Evolutionary conservation across 2,329 filamentous ascomycete genomes (phyloP).

Genomic region (Ophiocordyceps camponoti-floridani): DNA sequence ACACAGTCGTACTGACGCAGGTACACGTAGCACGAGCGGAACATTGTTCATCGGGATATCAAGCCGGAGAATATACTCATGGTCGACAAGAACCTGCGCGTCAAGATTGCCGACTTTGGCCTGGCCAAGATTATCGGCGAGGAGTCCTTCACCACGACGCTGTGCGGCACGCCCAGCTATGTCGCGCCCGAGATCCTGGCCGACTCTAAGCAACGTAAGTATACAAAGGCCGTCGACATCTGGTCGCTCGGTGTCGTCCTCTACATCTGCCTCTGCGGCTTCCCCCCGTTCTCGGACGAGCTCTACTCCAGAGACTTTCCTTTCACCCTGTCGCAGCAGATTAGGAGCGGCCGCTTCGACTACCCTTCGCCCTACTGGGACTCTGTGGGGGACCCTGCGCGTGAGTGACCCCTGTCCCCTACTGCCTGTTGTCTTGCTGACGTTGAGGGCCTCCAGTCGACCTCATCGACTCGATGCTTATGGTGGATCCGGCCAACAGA

Average conservation of each 20-base stretch:
- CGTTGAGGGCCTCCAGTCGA: slow-evolving; percentile 31
- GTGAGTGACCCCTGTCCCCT: slow-evolving; percentile 18
- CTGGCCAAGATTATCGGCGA: slow-evolving; percentile 97
- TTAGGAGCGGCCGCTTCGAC: slow-evolving; percentile 74
- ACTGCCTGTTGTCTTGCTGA: not conserved
- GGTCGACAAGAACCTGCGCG: slow-evolving; percentile 63
- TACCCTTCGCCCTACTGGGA: slow-evolving; percentile 91
- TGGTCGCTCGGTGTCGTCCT: slow-evolving; percentile 97
- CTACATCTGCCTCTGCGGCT: slow-evolving; percentile 93
- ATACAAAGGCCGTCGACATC: slow-evolving; percentile 87
- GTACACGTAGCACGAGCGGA: slow-evolving; percentile 66
- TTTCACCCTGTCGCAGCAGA: slow-evolving; percentile 75
- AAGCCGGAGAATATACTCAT: slow-evolving; percentile 94
- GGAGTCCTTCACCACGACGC: slow-evolving; percentile 89
- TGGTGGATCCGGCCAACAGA: slow-evolving; percentile 66
- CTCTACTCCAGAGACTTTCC: slow-evolving; percentile 67
- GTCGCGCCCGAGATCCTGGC: slow-evolving; percentile 91
- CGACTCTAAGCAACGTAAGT: slow-evolving; percentile 63
- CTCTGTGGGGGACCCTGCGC: slow-evolving; percentile 45
- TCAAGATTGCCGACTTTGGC: slow-evolving; percentile 93
- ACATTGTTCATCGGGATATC: slow-evolving; percentile 94
- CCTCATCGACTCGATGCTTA: slow-evolving; percentile 87
- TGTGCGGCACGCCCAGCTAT: slow-evolving; percentile 94
- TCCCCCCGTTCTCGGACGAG: slow-evolving; percentile 93
- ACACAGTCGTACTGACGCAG: not conserved